Evolutionary conservation across 768 basidiomycete genomes (phyloP), one percentile per base, ranked within the genome.

Genomic region (Termitomyces sp.): DNA sequence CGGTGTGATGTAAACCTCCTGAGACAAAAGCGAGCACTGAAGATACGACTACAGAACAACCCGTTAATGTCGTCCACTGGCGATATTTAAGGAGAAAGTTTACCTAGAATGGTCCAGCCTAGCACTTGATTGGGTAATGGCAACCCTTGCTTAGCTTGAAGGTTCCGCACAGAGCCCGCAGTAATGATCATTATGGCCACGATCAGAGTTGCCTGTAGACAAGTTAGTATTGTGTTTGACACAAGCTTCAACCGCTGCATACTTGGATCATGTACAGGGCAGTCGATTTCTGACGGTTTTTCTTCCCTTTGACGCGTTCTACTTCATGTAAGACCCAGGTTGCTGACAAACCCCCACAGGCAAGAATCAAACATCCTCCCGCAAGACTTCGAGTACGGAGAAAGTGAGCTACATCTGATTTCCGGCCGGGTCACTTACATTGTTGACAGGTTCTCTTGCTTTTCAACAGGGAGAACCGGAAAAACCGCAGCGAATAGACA

Each of bases 401-500:
- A 32, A n/a, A 41, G 13, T 51, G 35, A 49, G 48, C 25, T 49
- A 25, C n/a, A 2, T 40, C 23, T 22, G 7, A 23, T 11, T 23
- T 35, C 29, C 41, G 50, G 20, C 22, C 40, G 5, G 16, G 36
- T 42, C 7, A 72, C 83, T 64, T 53, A 91, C 91, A 93, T 84
- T 3, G 75, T 63, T 1, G 62, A 23, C 20, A 87, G 54, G 56
- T 72, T 83, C 68, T 93, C 91, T 22, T 72, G 69, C 64, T 89
- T 88, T 54, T 92, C 84, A 3, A 92, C 88, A 7, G 81, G 72
- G 25, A 92, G 75, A 25, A 89, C 65, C 0, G 91, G 90, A 62
- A 93, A 94, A 3, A 89, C 60, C 0, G 79, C 80, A 0, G 80
- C 81, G n/a, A 73, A 58, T 1, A 82, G 58, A 64, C 85, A 90